Conservation (phyloP, 371 early-diverging fungal species). For the Mortierella sp. region DNA sequence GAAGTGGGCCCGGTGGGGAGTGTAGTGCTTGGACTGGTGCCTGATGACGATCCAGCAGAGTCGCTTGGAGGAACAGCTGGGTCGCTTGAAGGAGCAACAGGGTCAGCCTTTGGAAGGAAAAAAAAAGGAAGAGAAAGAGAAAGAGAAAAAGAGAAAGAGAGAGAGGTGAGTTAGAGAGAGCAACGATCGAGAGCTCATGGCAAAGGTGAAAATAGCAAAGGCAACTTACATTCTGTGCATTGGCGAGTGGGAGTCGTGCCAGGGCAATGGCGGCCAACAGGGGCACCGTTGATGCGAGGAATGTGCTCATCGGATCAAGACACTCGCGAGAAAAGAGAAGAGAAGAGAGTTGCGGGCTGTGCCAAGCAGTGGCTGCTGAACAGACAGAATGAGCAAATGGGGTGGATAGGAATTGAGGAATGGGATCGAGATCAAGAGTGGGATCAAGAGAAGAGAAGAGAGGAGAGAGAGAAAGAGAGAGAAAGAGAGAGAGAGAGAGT, state of each 20-base stretch:
- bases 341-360: too few species aligned
- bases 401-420: too few species aligned
- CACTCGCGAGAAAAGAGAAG: not conserved
- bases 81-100: not conserved
- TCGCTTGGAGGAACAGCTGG: not conserved
- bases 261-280: too few species aligned
- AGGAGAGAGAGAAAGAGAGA: not conserved
- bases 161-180: not conserved
- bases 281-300: not conserved
- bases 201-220: too few species aligned
- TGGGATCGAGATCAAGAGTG: too few species aligned
- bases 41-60: slow-evolving; percentile 37
- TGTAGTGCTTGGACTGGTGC: slow-evolving; percentile 19
- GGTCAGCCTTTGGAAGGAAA: not conserved
- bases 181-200: not conserved
- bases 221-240: too few species aligned
- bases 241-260: too few species aligned
- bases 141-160: not conserved
- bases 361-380: too few species aligned
- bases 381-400: too few species aligned
- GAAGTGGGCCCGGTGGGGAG: not conserved
- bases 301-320: not conserved
- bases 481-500: not conserved
- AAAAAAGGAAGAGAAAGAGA: not conserved
- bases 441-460: not conserved